phyloP scores from a whole-genome alignment of 2,329 filamentous ascomycete genomes.

The Trichophyton rubrum region DNA sequence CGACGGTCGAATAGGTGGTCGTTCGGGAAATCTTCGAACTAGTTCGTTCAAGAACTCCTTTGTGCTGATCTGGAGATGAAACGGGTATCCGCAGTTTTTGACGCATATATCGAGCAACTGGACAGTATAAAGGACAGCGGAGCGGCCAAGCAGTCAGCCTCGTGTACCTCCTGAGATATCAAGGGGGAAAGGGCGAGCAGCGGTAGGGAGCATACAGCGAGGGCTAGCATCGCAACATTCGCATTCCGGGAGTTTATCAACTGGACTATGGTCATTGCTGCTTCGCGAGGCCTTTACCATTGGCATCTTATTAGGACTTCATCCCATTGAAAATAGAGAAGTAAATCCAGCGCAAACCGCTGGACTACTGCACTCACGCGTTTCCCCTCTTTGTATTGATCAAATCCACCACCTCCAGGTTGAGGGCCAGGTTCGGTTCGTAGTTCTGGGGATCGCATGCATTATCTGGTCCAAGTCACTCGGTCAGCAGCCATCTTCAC shows the following conservation, averaged over 20 bases:
- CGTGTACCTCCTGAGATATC: not conserved
- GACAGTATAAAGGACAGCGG: slow-evolving; percentile 6
- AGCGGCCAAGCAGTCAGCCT: not conserved
- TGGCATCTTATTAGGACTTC: slow-evolving; percentile 17
- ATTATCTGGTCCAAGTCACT: slow-evolving; percentile 45
- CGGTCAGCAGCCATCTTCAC: not conserved
- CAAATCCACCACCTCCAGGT: slow-evolving; percentile 90
- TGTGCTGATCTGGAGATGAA: slow-evolving; percentile 95
- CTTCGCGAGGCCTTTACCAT: slow-evolving; percentile 61
- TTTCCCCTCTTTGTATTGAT: slow-evolving; percentile 97
- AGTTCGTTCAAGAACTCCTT: slow-evolving; percentile 99
- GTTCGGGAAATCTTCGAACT: slow-evolving; percentile 86
- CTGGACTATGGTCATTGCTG: slow-evolving; percentile 80
- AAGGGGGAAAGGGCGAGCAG: not conserved
- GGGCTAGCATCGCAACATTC: slow-evolving; percentile 80
- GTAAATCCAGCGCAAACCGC: not conserved
- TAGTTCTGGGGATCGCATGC: slow-evolving; percentile 96
- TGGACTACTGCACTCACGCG: slow-evolving; percentile 40
- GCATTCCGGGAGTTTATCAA: slow-evolving; percentile 95
- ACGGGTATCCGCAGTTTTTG: slow-evolving; percentile 98
- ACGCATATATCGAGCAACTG: slow-evolving; percentile 93
- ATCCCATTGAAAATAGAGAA: not conserved
- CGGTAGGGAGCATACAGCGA: slow-evolving; percentile 44
- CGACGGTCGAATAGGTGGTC: slow-evolving; percentile 72
- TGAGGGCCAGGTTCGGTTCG: slow-evolving; percentile 91